These are phyloP conservation scores for Trichodelitschia bisporula DNA, from an alignment of 495 filamentous ascomycete genomes.

Conservation along the genomic window DNA sequence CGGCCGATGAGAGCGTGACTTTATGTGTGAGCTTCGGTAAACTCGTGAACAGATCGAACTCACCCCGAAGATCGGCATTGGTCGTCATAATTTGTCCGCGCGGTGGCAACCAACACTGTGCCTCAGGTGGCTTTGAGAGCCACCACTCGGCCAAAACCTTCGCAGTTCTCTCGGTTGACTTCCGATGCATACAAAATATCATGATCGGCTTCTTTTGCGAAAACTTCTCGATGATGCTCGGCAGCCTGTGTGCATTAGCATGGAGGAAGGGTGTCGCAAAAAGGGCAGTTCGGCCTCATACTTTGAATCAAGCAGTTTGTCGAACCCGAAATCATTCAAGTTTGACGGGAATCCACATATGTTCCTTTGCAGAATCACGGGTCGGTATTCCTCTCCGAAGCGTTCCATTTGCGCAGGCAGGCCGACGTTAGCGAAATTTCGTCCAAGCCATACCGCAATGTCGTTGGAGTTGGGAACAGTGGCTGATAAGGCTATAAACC, in stretches of 20 bases:
- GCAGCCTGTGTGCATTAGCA: conserved; percentile 32
- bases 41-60: conserved; percentile 1
- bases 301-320: conserved; percentile 53
- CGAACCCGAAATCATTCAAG: conserved; percentile 70
- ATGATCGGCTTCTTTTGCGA: conserved; percentile 67
- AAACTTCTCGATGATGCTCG: conserved; percentile 50
- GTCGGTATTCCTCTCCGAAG: conserved; percentile 85
- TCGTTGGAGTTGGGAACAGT: conserved; percentile 86
- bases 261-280: no score
- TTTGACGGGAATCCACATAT: conserved; percentile 50
- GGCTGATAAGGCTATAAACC: conserved; percentile 80
- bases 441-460: conserved; percentile 81
- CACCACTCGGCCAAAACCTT: conserved; percentile 45
- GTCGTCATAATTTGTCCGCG: conserved; percentile 29
- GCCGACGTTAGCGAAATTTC: conserved; percentile 36
- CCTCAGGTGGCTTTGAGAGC: conserved; percentile 25
- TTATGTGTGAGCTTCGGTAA: conserved; percentile 4
- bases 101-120: conserved; percentile 37
- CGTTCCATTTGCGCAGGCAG: conserved; percentile 45
- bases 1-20: conserved; percentile 39
- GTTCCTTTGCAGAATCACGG: conserved; percentile 65
- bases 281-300: conserved; percentile 16
- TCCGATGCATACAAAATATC: conserved; percentile 75
- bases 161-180: conserved; percentile 53
- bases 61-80: conserved; percentile 37